Base-by-base conservation (phyloP, 2,329 filamentous ascomycete genomes). In the Ascochyta pisi region DNA sequence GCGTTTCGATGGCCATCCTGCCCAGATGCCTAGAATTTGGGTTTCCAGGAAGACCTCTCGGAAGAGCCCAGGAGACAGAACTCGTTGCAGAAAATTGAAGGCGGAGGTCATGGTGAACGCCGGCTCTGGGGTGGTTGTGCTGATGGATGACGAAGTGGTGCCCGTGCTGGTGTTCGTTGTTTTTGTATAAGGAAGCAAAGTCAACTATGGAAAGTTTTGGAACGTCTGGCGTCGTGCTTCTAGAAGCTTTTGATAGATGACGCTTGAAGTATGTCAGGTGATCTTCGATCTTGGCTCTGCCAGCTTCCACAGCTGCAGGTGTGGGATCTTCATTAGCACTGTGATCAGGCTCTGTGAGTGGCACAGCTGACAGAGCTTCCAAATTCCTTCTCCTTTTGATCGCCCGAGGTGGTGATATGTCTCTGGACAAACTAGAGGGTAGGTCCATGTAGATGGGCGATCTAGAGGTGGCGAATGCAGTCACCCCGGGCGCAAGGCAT, bases 81-180 rank as follows among this genome's bases (percentile, higher is more conserved):
- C 87, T 90, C 0, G 83, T 82, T 54, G 82, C 79, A 27, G 88
- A 90, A 69, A 90, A 88, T 70, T 91, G 88, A 16, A 91, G 77
- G 3, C 88, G 81, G 19, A 91, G 78, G 71, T 91, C 89, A 76
- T 91, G 89, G 68, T 89, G 86, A 1, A 82, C 81, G 23, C 88
- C 87, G 9, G 88, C 86, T 39, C 89, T 71, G 1, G 88, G 89
- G 68, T 91, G 88, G 66, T 90, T 87, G 68, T 91, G 88, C 67
- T 91, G 88, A 70, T 91, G 87, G 34, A 91, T 81, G 47, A 91
- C 84, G 66, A 90, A 91, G 34, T 79, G 76, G 22, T 73, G 72
- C 8, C 83, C 83, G 39, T 79, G 57, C 0, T 69, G 51, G 53
- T 80, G 73, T 45, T 78, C 70, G 60, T 83, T 84, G 10, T 76